Conservation (phyloP, 1,284 basidiomycete genomes). For the Erythrobasidium hasegawianum region DNA sequence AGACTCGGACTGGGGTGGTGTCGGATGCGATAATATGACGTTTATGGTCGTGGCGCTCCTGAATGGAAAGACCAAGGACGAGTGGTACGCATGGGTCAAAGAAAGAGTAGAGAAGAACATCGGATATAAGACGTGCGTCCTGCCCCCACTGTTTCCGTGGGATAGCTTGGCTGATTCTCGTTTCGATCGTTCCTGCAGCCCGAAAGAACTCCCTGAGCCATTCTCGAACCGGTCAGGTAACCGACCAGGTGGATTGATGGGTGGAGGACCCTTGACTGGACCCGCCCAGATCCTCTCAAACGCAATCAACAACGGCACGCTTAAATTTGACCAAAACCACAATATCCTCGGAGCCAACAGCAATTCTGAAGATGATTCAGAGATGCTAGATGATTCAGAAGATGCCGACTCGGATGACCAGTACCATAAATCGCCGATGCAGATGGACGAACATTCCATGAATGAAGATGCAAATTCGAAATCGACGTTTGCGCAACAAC, state of each 20-base stretch:
- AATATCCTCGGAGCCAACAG: not conserved
- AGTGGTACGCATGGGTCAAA: constrained; percentile 91
- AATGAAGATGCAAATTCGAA: constrained; percentile 15
- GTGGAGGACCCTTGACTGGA: constrained; percentile 13
- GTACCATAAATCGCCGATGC: constrained; percentile 30
- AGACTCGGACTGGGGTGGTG: constrained; percentile 85
- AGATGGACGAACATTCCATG: constrained; percentile 25
- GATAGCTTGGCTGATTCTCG: no score
- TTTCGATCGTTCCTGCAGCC: constrained; percentile 12
- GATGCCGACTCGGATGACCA: constrained; percentile 19
- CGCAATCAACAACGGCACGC: constrained; percentile 32
- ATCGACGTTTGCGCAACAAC: not conserved
- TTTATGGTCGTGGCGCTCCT: constrained; percentile 84
- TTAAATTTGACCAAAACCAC: constrained; percentile 10
- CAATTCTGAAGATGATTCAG: not conserved
- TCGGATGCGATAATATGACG: constrained; percentile 99
- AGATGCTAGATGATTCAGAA: not conserved
- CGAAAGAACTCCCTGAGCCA: constrained; percentile 23
- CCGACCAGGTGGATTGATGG: constrained; percentile 15
- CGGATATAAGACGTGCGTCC: constrained; percentile 60
- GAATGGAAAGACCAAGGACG: constrained; percentile 76
- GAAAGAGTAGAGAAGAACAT: constrained; percentile 72
- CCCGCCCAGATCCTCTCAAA: constrained; percentile 23
- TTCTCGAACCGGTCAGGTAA: constrained; percentile 21
- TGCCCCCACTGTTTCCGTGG: not conserved